These are phyloP conservation scores for Epichloe uncinata DNA, from an alignment of 2,329 filamentous ascomycete species.

Conservation along the genomic window DNA sequence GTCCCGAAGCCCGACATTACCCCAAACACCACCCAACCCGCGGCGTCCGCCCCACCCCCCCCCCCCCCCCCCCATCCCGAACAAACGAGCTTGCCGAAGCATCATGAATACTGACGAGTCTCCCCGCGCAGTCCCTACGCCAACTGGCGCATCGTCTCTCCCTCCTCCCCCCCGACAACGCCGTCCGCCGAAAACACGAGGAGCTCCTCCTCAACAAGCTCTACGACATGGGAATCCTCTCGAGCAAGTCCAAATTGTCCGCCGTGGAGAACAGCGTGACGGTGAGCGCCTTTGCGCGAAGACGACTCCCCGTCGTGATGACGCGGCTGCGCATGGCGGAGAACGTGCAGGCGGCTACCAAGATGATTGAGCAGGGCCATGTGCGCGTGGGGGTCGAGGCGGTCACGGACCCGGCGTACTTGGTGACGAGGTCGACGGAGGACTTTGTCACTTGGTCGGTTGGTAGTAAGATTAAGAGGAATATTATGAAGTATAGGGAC, in stretches of 20 bases:
- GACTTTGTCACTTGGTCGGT: constrained; percentile 96
- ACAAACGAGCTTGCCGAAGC: background rate
- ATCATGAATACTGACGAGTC: background rate
- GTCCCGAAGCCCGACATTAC: too few relatives aligned
- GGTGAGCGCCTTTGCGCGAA: constrained; percentile 74
- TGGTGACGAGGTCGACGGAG: constrained; percentile 82
- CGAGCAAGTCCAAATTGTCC: constrained; percentile 61
- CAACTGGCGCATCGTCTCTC: constrained; percentile 83
- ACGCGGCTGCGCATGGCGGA: constrained; percentile 83
- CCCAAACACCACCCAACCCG: too few relatives aligned
- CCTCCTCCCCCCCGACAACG: constrained; percentile 65
- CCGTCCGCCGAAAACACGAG: constrained; percentile 72
- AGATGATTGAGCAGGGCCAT: constrained; percentile 88
- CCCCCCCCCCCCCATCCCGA: constrained; percentile 3
- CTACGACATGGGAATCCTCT: constrained; percentile 79
- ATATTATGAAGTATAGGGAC: constrained; percentile 88
- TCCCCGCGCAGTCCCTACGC: constrained; percentile 56
- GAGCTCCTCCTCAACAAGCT: constrained; percentile 81
- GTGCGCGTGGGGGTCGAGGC: constrained; percentile 85
- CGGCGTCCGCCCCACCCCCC: too few relatives aligned
- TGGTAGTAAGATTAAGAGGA: constrained; percentile 92
- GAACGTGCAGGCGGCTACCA: constrained; percentile 70
- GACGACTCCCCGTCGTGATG: constrained; percentile 82
- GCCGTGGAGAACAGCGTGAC: constrained; percentile 81
- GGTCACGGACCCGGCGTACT: constrained; percentile 76